Percentiles rank a stretch among this genome's conserved stretches.
These are phyloP conservation scores for Populus hybrid DNA, from an alignment of 441 rosid species.

Conservation along the genomic window DNA sequence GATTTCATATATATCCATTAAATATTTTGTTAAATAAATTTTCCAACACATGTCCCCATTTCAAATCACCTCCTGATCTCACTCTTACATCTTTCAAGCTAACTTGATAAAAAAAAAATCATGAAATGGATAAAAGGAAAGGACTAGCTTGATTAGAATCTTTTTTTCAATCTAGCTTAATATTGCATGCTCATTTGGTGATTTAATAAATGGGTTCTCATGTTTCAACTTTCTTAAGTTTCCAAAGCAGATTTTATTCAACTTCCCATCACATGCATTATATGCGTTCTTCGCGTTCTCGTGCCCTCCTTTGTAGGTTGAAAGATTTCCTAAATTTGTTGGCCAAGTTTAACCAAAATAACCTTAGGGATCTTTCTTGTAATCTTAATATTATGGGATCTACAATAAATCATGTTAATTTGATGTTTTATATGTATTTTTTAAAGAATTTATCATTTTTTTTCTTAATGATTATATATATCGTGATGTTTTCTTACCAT, in stretches of 20 bases:
- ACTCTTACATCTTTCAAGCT: slow-evolving; percentile 4
- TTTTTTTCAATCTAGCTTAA: not conserved
- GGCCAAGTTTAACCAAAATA: not conserved
- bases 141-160: not conserved
- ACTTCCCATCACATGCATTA: slow-evolving; percentile 31
- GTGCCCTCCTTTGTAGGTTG: slow-evolving; percentile 7
- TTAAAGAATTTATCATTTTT: too few species aligned
- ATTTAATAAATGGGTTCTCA: slow-evolving; percentile 27
- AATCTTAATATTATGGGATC: too few species aligned
- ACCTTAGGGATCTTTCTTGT: too few species aligned
- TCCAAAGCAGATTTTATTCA: slow-evolving; percentile 17
- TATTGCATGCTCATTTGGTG: not conserved
- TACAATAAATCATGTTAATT: too few species aligned
- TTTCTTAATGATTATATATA: too few species aligned
- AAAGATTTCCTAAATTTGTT: not conserved
- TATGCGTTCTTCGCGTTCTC: not conserved
- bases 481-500: too few species aligned
- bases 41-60: too few species aligned
- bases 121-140: not conserved
- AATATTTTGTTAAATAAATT: too few species aligned
- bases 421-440: too few species aligned
- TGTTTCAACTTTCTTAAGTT: slow-evolving; percentile 21
- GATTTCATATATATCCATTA: too few species aligned
- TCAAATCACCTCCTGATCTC: not conserved
- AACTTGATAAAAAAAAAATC: slow-evolving; percentile 4